These are phyloP conservation scores for Candida nanaspora DNA, from an alignment of 805 yeast species.

Conservation along the genomic window DNA sequence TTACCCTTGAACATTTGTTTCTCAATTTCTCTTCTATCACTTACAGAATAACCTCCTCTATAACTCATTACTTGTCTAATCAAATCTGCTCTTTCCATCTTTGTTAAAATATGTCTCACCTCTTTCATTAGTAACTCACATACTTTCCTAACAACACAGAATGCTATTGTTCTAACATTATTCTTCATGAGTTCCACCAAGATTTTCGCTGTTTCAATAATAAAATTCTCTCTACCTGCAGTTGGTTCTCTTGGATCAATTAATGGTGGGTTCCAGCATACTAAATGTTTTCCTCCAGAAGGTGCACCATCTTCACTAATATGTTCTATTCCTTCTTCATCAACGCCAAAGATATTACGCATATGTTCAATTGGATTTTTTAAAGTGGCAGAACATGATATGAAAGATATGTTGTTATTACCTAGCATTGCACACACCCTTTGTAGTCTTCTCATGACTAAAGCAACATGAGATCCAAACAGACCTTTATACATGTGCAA, in stretches of 20 bases:
- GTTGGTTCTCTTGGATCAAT: constrained; percentile 50
- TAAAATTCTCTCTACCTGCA: constrained; percentile 61
- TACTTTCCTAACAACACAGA: constrained; percentile 77
- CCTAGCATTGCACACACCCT: constrained; percentile 53
- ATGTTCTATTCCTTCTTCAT: constrained; percentile 41
- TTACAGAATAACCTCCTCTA: constrained; percentile 88
- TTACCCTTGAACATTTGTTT: constrained; percentile 84
- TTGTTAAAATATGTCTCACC: constrained; percentile 48
- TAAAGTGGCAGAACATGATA: constrained; percentile 93
- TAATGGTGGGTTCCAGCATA: constrained; percentile 82
- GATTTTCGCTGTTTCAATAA: constrained; percentile 69
- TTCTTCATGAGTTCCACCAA: constrained; percentile 56
- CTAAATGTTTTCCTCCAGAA: constrained; percentile 62
- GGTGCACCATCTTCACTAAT: constrained; percentile 85
- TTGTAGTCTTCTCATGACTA: constrained; percentile 72
- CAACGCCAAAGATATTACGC: constrained; percentile 64
- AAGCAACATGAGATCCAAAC: constrained; percentile 89
- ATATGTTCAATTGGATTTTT: constrained; percentile 68
- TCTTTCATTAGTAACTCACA: constrained; percentile 88
- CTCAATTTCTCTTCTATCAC: constrained; percentile 84
- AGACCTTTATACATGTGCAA: constrained; percentile 84
- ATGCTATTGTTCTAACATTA: constrained; percentile 77
- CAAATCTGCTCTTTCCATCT: constrained; percentile 36
- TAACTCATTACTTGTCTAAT: constrained; percentile 78
- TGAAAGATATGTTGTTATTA: constrained; percentile 50